phyloP scores from a whole-genome alignment of 306 rosid genomes.

The Clitoria ternatea region DNA sequence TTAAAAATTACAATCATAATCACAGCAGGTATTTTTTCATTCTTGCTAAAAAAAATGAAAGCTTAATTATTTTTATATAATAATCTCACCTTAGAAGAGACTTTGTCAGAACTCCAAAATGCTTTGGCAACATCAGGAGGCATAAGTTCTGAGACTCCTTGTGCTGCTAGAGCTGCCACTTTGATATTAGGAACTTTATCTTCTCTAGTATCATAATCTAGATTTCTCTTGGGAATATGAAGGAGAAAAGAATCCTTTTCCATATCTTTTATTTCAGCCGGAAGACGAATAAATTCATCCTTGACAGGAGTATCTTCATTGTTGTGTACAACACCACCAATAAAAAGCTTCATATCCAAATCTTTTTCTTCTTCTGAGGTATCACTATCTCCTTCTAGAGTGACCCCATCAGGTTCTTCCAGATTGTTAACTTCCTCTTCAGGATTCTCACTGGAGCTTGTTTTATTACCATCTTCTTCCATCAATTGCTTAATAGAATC shows the following conservation, averaged over 20 bases:
- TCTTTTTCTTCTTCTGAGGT: slow-evolving; percentile 64
- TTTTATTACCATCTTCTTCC: slow-evolving; percentile 58
- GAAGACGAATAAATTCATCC: slow-evolving; percentile 74
- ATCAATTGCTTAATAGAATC: slow-evolving; percentile 63
- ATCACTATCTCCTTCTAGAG: slow-evolving; percentile 55
- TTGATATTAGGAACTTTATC: slow-evolving; percentile 61
- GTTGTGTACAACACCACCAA: slow-evolving; percentile 88
- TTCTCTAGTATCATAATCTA: slow-evolving; percentile 52
- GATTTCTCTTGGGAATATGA: slow-evolving; percentile 64
- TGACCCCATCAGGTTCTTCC: slow-evolving; percentile 73
- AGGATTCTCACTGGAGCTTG: slow-evolving; percentile 52
- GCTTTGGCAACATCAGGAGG: slow-evolving; percentile 92
- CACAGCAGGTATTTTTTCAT: neutral
- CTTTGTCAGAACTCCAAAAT: slow-evolving; percentile 76
- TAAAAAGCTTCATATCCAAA: slow-evolving; percentile 80
- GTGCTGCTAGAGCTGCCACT: slow-evolving; percentile 78
- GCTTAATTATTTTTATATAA: neutral
- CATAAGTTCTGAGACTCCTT: slow-evolving; percentile 87
- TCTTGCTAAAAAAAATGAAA: neutral
- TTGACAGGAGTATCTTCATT: slow-evolving; percentile 65
- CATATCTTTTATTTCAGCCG: slow-evolving; percentile 78
- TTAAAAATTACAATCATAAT: neutral
- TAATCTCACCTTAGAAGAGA: slow-evolving; percentile 84
- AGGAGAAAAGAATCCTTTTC: slow-evolving; percentile 81
- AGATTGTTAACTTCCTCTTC: slow-evolving; percentile 57